Evolutionary conservation across 1,139 yeast genomes (phyloP), one percentile per base, ranked within the genome.

Genomic region (Taiozyma onychis): DNA sequence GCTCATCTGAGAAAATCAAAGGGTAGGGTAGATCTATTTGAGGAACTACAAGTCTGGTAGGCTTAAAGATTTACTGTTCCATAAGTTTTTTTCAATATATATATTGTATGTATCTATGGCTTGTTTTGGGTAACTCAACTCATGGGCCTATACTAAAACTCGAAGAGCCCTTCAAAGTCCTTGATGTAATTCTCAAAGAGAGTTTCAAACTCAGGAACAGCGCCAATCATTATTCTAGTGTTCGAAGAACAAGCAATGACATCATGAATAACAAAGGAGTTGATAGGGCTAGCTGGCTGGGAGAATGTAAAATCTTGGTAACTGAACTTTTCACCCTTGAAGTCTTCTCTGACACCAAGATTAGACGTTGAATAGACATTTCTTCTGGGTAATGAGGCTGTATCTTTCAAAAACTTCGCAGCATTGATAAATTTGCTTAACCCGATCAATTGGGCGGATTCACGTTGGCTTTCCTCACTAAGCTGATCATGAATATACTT

Each of bases 1-100:
- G 52, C 59, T 10, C 56, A 65, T 45, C 51, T 70, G 11, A 66
- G 66, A 45, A 57, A 63, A 28, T 61, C 64, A 7, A 55, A 56
- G 11, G 72, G 71, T 49, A 65, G 81, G 44, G 66, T 78, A 11
- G 83, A 78, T 54, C 71, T 74, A 54, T 77, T 62, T 56, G 83
- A 78, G 57, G 73, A 71, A 54, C 57, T 70, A 22, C 75, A 72
- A 54, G 67, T 69, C 5, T 72, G 76, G 76, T 70, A 41, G 16
- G 11, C 22, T 16, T 16, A 30, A 5, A 24, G 26, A 6, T 24
- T 24, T 4, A 4, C 26, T 24, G 6, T 6, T 24, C 26, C 26
- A 24, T 24, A n/a, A n/a, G n/a, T n/a, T n/a, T n/a, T n/a, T n/a
- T n/a, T n/a, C n/a, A n/a, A n/a, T n/a, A n/a, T n/a, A n/a, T n/a